Base-by-base conservation (phyloP, 805 yeast genomes). In the Grigorovia jiainica region DNA sequence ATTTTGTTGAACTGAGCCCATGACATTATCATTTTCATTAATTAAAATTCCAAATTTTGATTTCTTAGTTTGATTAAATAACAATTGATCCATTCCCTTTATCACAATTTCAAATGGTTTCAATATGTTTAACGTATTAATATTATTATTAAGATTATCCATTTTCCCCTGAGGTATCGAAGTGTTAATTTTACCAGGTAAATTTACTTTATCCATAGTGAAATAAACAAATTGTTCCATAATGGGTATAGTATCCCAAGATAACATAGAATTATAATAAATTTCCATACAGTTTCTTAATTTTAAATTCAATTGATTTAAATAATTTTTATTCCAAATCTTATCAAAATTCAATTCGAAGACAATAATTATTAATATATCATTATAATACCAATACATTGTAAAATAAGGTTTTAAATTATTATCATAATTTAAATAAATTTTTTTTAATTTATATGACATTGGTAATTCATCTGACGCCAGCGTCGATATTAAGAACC, bases 321-420 rank as follows among this genome's bases (percentile, higher is more conserved):
- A 41, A 39, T 58, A 61, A 6, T 51, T 50, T 10, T 42, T 40
- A 17, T 59, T 60, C 55, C 60, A 57, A 16, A 61, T 53, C 19
- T 47, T 53, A 4, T 44, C 45, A 37, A 60, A 60, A 7, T 41
- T 36, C 1, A 47, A 41, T 23, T 60, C 51, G 41, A 53, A 50
- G 2, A 58, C 49, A n/a, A 60, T 47, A 0, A 55, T 45, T 0
- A 50, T 49, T n/a, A 58, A 41, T 2, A 52, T 43, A 38, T 55
- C 58, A 10, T 57, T 48, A 41, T 48, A 57, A 34, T 49, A 57
- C 65, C 65, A 61, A 38, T 58, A 57, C 18, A 61, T 27, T 23
- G 53, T 39, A 41, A 50, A 56, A 15, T 27, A 29, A 24, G 29
- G 44, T 13, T 41, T 38, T 30, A 47, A 36, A 8, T 42, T 38